Base-by-base conservation (phyloP, 148 eudicot species). In the Vaccinium myrtillus region DNA sequence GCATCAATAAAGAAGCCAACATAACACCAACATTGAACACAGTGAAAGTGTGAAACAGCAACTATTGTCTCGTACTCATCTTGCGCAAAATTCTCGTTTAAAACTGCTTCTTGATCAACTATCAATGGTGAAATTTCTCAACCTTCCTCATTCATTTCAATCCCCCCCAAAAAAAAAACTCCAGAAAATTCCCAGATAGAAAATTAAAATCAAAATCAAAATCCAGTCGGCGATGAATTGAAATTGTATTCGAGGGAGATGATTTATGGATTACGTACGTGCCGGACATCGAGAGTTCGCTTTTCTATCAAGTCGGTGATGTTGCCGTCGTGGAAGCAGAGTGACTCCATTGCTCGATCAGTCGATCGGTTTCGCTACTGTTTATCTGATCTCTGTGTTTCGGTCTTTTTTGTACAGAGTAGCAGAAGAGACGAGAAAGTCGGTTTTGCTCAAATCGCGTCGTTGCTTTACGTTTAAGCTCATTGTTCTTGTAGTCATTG, bases 261-360 rank as follows among this genome's bases (percentile, higher is more conserved):
- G 67, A 54, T 2, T 11, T 54, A 3, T 55, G 46, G 19, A 8
- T 58, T 36, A 43, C 70, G 77, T 93, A 94, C 98, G 81, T 84
- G 86, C 83, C 92, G 93, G 51, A 88, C 63, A 85, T 90, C 83
- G 86, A 91, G 81, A 16, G 88, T 83, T 36, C 98, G 94, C 54
- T 74, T 84, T 32, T 93, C 86, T 51, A 94, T 91, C 84, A 93
- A 86, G 83, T 87, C 86, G 88, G 90, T 79, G 91, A 93, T 87
- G 91, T 89, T 92, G 80, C 93, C 94, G 75, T 94, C 98, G 84
- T 90, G 94, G 83, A 86, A 94, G 21, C 89, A 80, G 65, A 91
- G 75, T 43, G 91, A 90, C 71, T 92, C 93, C 97, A 93, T 94
- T 9, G 46, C 43, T 71, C 6, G 30, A 21, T 30, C 18, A n/a